Percentiles rank a stretch among this genome's conserved stretches.
phyloP scores from a whole-genome alignment of 2,329 filamentous ascomycete species.

The Bipolaris cookei region DNA sequence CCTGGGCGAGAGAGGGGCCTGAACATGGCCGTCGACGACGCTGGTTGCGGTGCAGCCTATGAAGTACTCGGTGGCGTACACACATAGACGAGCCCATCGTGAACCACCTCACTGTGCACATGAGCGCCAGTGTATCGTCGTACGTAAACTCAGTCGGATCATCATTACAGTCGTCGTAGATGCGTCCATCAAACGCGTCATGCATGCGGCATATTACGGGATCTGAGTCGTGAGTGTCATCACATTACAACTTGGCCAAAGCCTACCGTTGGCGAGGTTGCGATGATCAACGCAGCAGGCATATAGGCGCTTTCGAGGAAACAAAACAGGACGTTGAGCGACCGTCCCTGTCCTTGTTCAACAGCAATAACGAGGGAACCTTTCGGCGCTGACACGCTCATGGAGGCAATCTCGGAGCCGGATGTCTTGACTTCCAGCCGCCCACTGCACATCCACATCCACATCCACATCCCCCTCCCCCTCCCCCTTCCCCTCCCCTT shows the following conservation, averaged over 20 bases:
- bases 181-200: background rate
- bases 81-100: background rate
- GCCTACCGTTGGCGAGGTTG: no score
- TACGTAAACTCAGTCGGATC: background rate
- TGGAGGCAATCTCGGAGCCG: background rate
- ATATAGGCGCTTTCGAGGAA: no score
- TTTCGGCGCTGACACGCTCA: background rate
- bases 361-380: background rate
- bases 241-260: background rate
- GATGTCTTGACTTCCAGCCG: background rate
- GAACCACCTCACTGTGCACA: background rate
- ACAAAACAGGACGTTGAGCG: no score
- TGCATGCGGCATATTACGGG: background rate
- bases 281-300: no score
- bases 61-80: no score
- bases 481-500: no score
- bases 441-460: background rate
- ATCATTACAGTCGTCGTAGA: background rate
- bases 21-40: background rate
- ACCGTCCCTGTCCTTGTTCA: background rate
- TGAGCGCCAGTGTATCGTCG: background rate
- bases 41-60: no score
- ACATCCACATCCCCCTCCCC: no score
- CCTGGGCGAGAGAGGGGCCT: background rate
- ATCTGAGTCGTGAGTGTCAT: background rate